Evolutionary conservation across 495 filamentous ascomycete genomes (phyloP), one percentile per base, ranked within the genome.

Genomic region (Aspergillus ellipticus): DNA sequence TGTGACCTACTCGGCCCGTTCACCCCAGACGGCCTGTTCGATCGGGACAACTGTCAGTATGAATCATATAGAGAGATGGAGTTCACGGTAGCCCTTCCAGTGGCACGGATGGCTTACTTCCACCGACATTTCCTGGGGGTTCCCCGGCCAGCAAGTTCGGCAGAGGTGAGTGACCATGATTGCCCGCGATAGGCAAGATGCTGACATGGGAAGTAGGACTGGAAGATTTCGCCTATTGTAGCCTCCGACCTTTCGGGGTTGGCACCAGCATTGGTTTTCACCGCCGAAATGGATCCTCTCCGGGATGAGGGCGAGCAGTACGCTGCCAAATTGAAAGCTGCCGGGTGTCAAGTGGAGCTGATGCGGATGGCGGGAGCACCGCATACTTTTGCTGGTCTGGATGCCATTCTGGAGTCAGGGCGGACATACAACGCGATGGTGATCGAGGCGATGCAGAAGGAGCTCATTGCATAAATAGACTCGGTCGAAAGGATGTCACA

Each of bases 221-320:
- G 69, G 70, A 73, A 68, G 49, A 73, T 73, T 21, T 73, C 72
- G 7, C 72, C 72, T 11, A 70, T 75, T 6, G 51, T 68, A 19
- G 69, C 72, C 5, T 52, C 63, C 9, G 58, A 66, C 45, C 72
- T 78, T 17, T 45, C 57, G 19, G 53, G 66, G 6, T 60, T 78
- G 53, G 76, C 79, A 10, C 68, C 73, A 28, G 80, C 77, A 2
- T 56, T 81, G 54, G 61, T 80, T 8, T 68, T 75, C 43, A 69
- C 68, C 9, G 69, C 73, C 13, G 75, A 79, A 54, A 65, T 74
- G 33, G 77, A 81, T 51, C 73, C 73, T 42, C 62, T 80, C 20
- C 64, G 76, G 26, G 70, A 78, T 51, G 76, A 81, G 56, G 75
- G 74, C 5, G 70, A 75, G 53, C 56, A 57, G 13, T 80, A 78